Evolutionary conservation across 352 stramenopile genomes (phyloP).

Genomic region (Phytophthora melonis): DNA sequence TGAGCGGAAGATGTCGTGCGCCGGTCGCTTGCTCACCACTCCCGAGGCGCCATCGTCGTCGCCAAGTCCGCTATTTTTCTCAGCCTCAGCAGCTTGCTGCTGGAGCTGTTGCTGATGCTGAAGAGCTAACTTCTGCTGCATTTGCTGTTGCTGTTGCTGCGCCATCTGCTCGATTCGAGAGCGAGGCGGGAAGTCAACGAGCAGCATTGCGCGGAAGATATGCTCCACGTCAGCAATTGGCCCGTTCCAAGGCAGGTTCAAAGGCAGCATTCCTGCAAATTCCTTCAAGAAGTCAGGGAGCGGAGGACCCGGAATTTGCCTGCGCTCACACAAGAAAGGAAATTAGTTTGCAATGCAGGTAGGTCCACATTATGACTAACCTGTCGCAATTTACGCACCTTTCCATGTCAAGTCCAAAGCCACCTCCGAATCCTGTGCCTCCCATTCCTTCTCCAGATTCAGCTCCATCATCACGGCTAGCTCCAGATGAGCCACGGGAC

Average conservation of each 20-base stretch:
- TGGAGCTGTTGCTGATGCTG: constrained; percentile 68
- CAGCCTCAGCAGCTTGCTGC: constrained; percentile 60
- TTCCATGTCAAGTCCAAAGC: constrained; percentile 53
- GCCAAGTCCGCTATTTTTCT: constrained; percentile 50
- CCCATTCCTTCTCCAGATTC: constrained; percentile 40
- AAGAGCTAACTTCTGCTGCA: constrained; percentile 58
- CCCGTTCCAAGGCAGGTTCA: constrained; percentile 88
- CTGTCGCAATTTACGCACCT: constrained; percentile 37
- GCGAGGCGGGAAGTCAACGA: constrained; percentile 84
- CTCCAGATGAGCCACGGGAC: constrained; percentile 31
- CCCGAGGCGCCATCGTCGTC: constrained; percentile 56
- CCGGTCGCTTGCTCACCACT: constrained; percentile 83
- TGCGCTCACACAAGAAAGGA: constrained; percentile 24
- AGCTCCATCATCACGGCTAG: constrained; percentile 25
- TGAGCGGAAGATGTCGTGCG: constrained; percentile 87
- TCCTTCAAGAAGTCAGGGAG: constrained; percentile 89
- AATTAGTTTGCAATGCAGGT: constrained; percentile 8
- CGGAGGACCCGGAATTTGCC: constrained; percentile 76
- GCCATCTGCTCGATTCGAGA: constrained; percentile 77
- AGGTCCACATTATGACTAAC: not conserved
- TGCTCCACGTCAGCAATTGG: constrained; percentile 89
- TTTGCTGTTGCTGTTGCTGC: constrained; percentile 72
- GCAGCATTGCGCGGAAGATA: constrained; percentile 84
- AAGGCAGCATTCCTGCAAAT: constrained; percentile 82
- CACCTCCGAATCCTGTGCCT: constrained; percentile 25